Conservation (phyloP, 2,329 filamentous ascomycete genomes). For the Claviceps sp. region DNA sequence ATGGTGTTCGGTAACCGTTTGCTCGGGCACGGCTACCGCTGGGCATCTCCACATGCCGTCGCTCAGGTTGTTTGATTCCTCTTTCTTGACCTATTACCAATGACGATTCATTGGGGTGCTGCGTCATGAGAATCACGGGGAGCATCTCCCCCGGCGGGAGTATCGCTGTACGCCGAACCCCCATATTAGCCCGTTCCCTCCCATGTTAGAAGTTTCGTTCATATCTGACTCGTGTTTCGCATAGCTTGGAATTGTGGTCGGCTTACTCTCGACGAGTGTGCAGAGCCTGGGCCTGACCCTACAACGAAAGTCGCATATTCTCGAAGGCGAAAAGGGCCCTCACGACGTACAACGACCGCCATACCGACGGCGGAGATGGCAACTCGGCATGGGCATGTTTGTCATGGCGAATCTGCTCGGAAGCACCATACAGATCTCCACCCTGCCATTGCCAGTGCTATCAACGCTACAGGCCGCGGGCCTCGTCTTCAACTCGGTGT, state of each 20-base stretch:
- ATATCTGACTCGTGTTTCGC: too few species aligned
- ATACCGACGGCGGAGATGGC: slow-evolving; percentile 85
- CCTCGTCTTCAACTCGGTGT: slow-evolving; percentile 96
- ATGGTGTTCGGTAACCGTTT: background rate
- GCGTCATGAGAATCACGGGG: slow-evolving; percentile 58
- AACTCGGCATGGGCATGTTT: slow-evolving; percentile 96
- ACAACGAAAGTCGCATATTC: slow-evolving; percentile 93
- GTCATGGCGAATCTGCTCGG: slow-evolving; percentile 87
- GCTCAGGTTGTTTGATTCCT: background rate
- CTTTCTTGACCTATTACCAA: slow-evolving; percentile 21
- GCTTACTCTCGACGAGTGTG: slow-evolving; percentile 82
- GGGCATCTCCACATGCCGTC: slow-evolving; percentile 3
- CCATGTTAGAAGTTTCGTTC: too few species aligned
- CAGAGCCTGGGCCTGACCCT: slow-evolving; percentile 91
- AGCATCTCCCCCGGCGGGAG: slow-evolving; percentile 66
- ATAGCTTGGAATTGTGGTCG: slow-evolving; percentile 84
- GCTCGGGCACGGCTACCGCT: background rate
- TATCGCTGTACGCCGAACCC: slow-evolving; percentile 48
- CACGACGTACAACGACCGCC: slow-evolving; percentile 73
- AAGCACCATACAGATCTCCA: slow-evolving; percentile 95
- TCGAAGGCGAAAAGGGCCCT: slow-evolving; percentile 84
- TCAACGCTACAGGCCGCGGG: slow-evolving; percentile 93
- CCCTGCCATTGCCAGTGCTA: slow-evolving; percentile 81
- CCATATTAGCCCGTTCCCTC: background rate
- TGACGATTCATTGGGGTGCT: slow-evolving; percentile 28